Evolutionary conservation across 305 asterid genomes (phyloP), one percentile per base, ranked within the genome.

Genomic region (Rubia tinctorum): DNA sequence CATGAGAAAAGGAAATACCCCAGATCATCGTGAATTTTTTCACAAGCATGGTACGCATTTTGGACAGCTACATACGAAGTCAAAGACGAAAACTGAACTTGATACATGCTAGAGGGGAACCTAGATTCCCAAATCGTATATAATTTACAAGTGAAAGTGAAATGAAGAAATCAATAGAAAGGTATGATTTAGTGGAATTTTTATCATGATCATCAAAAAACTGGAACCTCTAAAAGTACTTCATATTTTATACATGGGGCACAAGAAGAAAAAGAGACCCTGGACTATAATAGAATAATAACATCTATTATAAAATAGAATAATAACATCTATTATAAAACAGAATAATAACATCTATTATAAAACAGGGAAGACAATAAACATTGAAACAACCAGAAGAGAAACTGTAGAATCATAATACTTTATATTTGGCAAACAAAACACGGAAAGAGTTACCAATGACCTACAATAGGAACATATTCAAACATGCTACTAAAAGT

Each of bases 391-490:
- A 66, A 43, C 43, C 58, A 66, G 58, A 74, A 30, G 39, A 66
- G 45, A 66, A 34, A 22, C 22, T 30, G 18, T 47, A 27, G 27
- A 49, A 23, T 23, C 10, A 66, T 0, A 51, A 15, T 37, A 55
- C 67, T 63, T 45, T 10, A 10, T n/a, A 63, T 22, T 47, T 44
- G 69, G 6, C 77, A 53, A 55, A 74, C 65, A 8, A 56, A n/a
- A 37, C 40, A 30, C 15, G 0, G 12, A 23, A 74, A 67, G 60
- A 56, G 23, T 56, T 61, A 66, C 68, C 15, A 8, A 20, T 56
- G 37, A 58, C 73, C 20, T 7, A 40, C 42, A 73, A 53, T 53
- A 20, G 13, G 71, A 51, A 34, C n/a, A 22, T 15, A 39, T 66
- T 40, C 55, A 14, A 1, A 51, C 23, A 14, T 37, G 67, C 60